Base-by-base conservation (phyloP, 768 basidiomycete genomes). In the Antrodiella citrinella region DNA sequence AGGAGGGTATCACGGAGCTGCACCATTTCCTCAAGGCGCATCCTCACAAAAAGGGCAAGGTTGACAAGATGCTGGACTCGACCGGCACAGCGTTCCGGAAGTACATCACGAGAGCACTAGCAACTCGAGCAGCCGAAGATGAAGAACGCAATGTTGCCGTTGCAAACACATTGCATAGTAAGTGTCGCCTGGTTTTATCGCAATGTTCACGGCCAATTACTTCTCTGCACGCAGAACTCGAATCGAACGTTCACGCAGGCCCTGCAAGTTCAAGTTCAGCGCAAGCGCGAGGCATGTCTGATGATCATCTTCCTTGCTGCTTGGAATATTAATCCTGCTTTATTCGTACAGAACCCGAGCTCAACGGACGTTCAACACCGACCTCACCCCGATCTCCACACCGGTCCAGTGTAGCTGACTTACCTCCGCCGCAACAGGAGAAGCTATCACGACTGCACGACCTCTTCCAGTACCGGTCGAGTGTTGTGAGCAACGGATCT, bases 11-110 rank as follows among this genome's bases (percentile, higher is more conserved):
- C 50, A 94, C 91, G 2, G 91, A 94, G 59, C 71, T 99, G 20
- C 91, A 97, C 64, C 84, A 91, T 26, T 97, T 93, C 72, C 68
- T 97, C 60, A 93, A 93, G 68, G 84, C 82, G 23, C 81, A 96
- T 62, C 93, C 92, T 0, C 82, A 91, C 58, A 92, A 91, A 62
- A 77, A 79, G 59, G 69, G 81, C 2, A 80, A 81, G 39, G 90
- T 93, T 19, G 91, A 93, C 60, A 90, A 91, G 62, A 77, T 92
- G 72, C 75, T 94, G 19, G 88, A 92, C 59, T 82, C 86, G 0
- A 93, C 92, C 0, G 91, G 91, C 1, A 78, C 87, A 18, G 88
- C 88, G 4, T 95, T 94, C 72, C 79, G 89, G 45, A 92, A 92
- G 61, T 95, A 95, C 61, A 90, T 94, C 58, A 86, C 81, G 26